Evolutionary conservation across 257 asterid genomes (phyloP), one percentile per base, ranked within the genome.

Genomic region (Linderniella brevidens): DNA sequence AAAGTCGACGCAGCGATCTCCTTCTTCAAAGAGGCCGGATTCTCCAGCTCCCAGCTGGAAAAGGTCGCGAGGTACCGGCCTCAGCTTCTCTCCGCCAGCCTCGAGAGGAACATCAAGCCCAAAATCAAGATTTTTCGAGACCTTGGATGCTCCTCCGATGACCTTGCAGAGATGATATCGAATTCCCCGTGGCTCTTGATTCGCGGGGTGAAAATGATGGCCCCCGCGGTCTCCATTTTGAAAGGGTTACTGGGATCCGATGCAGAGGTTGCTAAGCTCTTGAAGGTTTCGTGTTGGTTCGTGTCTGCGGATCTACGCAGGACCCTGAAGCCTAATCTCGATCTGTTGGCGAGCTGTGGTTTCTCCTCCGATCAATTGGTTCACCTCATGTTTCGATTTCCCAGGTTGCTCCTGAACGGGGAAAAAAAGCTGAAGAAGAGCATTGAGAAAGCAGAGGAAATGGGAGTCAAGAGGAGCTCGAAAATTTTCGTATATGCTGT

Each of bases 121-220:
- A 75, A 68, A 63, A 53, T 75, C 43, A 54, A 62, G 58, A 44
- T 48, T 52, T 68, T 71, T 14, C 64, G 58, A 10, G 74, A 75
- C 5, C 47, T 63, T 14, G 75, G 77, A 12, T 42, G 71, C 55
- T 52, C 70, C 10, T 2, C 39, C 0, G 0, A 37, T 1, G 73
- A 64, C 9, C 52, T 53, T 37, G 64, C 53, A 20, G 37, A 37
- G 11, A 50, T 75, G 19, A 19, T 75, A 12, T 11, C 67, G 1
- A 25, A 5, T 6, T 36, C 55, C 35, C 69, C 65, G 2, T n/a
- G 19, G 56, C 41, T 75, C 49, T 18, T 75, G 9, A 38, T 52
- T 7, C 63, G 68, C 35, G 43, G 50, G 3, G 17, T 10, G n/a
- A 60, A 56, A 7, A n/a, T 40, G 4, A 11, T 68, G 8, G 19